These are phyloP conservation scores for Dictyostelium intermedium DNA, from an alignment of 78 protist genomes.

Conservation along the genomic window DNA sequence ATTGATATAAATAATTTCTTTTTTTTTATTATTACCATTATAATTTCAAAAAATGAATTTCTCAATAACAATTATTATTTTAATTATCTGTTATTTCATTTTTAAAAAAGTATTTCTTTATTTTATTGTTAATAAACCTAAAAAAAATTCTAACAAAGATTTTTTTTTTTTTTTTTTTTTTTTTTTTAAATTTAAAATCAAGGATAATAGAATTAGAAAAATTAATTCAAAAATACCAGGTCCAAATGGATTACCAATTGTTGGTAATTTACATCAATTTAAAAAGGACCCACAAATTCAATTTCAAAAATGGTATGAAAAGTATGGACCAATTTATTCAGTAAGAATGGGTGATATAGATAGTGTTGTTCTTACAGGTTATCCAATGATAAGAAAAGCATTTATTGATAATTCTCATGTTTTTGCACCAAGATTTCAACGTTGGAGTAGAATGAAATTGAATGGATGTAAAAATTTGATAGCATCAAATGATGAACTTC, in stretches of 20 bases:
- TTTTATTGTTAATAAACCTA: too few relatives aligned
- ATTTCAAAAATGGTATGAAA: background rate
- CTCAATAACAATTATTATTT: too few relatives aligned
- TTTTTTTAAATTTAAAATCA: too few relatives aligned
- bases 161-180: too few relatives aligned
- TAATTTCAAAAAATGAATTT: too few relatives aligned
- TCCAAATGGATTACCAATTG: background rate
- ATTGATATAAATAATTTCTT: too few relatives aligned
- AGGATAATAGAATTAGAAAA: background rate
- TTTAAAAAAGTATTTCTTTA: too few relatives aligned
- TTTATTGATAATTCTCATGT: background rate
- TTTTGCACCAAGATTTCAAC: background rate
- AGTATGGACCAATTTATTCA: background rate
- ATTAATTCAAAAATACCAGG: background rate
- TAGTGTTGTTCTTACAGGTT: background rate
- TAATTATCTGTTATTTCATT: too few relatives aligned
- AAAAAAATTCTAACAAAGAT: too few relatives aligned
- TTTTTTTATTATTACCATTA: too few relatives aligned
- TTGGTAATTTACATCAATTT: slow-evolving; percentile 2
- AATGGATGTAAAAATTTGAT: background rate
- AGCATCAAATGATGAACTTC: background rate
- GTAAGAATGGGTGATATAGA: background rate
- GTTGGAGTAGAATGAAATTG: background rate
- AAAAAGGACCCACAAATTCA: background rate
- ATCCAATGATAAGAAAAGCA: background rate